These are phyloP conservation scores for Paxillus rubicundulus DNA, from an alignment of 768 basidiomycete genomes.

Conservation along the genomic window DNA sequence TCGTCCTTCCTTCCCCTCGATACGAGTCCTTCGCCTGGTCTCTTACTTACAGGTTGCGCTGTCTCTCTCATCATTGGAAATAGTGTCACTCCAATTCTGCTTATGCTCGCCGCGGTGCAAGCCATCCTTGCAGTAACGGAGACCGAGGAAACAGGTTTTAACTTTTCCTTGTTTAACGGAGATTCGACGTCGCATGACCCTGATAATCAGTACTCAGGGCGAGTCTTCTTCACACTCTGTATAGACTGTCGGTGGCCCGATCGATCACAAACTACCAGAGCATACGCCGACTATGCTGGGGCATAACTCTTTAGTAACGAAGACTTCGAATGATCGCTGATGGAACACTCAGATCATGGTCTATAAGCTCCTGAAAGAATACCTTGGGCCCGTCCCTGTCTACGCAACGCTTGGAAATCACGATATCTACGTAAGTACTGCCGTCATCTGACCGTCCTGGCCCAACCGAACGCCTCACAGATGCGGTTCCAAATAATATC, in stretches of 20 bases:
- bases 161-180: conserved; percentile 67
- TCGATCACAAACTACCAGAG: conserved; percentile 32
- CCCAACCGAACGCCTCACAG: neutral
- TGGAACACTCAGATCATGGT: conserved; percentile 42
- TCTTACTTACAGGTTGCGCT: conserved; percentile 25
- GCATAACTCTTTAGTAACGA: conserved; percentile 26
- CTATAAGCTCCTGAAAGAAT: conserved; percentile 59
- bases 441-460: neutral
- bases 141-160: conserved; percentile 58
- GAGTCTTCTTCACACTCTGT: conserved; percentile 5
- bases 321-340: neutral
- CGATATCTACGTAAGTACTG: conserved; percentile 54
- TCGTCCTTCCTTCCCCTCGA: conserved; percentile 57
- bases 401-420: conserved; percentile 75
- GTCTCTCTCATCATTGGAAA: neutral
- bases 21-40: conserved; percentile 59
- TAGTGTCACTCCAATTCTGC: conserved; percentile 60
- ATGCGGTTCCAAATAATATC: conserved; percentile 33
- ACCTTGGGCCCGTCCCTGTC: conserved; percentile 59
- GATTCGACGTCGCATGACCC: conserved; percentile 72
- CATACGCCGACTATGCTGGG: conserved; percentile 59
- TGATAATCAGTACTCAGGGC: conserved; percentile 64
- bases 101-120: conserved; percentile 55
- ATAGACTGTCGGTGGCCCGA: neutral
- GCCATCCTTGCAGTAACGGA: conserved; percentile 64